Evolutionary conservation across 306 rosid species (phyloP), one percentile per base, ranked within the genome.

Genomic region (apple (Malus domestica)): DNA sequence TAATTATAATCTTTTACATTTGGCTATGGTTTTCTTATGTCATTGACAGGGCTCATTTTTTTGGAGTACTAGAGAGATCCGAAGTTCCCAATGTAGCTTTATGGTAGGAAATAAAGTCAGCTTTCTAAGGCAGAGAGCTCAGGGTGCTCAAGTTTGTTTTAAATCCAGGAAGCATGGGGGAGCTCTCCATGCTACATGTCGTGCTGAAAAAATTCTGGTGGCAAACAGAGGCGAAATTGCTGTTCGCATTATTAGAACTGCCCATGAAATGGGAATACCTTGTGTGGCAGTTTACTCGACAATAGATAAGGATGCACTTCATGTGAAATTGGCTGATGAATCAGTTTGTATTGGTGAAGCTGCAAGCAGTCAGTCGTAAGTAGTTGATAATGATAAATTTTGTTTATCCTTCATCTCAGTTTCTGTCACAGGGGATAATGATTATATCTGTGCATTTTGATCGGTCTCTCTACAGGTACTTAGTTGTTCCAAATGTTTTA

Each of bases 281-380:
- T 96, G 98, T 84, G 97, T 96, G 67, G 98, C 98, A 78, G 99
- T 95, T 67, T 95, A 95, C 90, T 95, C 99, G 25, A 95, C 93
- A 81, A 83, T 92, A 27, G 99, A 95, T 69, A 92, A 90, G 86
- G 98, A 95, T 35, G 96, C 99, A n/a, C 99, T 90, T 76, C 99
- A 96, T 74, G 98, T 96, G 35, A 92, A 90, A 85, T 82, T 96
- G 86, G 99, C 98, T 54, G 97, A 96, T 87, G 98, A 96, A 80
- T 80, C 98, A 0, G 93, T 96, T 82, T 96, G 99, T 85, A 92
- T 96, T 4, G 99, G 99, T 72, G 97, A 96, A 90, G 99, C 99
- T 18, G 96, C 99, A 5, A 92, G 97, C 77, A 96, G 66, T 70
- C 90, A 86, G 49, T 96, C 96, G 98, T 96, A 82, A 85, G 86